Evolutionary conservation across 2,329 filamentous ascomycete genomes (phyloP), one percentile per base, ranked within the genome.

Genomic region (Paramyrothecium roridum): DNA sequence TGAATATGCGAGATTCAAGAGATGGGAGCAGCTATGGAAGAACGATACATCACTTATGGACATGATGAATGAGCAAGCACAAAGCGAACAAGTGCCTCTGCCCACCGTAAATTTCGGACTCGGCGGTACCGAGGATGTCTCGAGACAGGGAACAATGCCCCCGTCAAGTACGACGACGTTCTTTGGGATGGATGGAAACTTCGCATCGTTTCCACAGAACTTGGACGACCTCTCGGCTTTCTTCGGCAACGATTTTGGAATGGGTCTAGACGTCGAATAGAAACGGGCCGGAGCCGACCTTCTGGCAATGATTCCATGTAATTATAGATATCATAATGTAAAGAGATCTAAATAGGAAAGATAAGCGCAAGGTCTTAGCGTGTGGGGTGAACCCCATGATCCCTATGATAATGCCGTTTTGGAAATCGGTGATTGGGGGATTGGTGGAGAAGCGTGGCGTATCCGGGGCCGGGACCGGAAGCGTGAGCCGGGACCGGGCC

Each of bases 1-100:
- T 3, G 77, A 78, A 22, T 80, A 80, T 48, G 77, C 78, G 50
- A 70, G 76, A 2, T 80, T 80, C 61, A 80, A 80, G 57, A 78
- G 75, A 46, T 80, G 77, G 77, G 77, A 80, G 57, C 78, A 78
- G 67, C 66, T 79, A 3, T 79, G 77, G 69, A 70, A 71, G 71
- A 78, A 74, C 37, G 67, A 71, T 46, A 54, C 60, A 11, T 61
- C 67, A 2, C 26, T 62, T n/a, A 59, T 64, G 23, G 66, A 69
- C 16, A 64, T 63, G 23, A 56, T 52, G 11, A 60, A 61, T 40
- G 67, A 68, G 48, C 55, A 61, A 46, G 63, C 63, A 12, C 56
- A 63, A 1, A 64, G 65, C 52, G 53, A 59, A 3, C 57, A 59
- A 17, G 53, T 66, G 52, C 61, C 61, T 10, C 34, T 66, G 17